Conservation (phyloP, 176 grass and related monocot species). For the Tillandsia fasciculata region DNA sequence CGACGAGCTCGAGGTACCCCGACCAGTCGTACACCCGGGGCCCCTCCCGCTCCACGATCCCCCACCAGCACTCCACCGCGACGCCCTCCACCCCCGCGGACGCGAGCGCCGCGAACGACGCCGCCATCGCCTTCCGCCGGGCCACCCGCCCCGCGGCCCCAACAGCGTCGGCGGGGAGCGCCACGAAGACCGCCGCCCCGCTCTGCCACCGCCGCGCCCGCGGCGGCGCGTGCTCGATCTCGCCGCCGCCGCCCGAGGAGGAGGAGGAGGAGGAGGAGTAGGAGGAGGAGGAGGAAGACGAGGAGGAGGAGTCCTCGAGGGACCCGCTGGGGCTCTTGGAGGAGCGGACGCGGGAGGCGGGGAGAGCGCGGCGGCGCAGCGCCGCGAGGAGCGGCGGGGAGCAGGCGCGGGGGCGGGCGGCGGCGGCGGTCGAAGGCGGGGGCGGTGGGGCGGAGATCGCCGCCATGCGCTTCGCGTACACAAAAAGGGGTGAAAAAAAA, state of each 20-base stretch:
- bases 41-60: constrained; percentile 45
- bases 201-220: constrained; percentile 19
- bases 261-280: background rate
- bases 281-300: too few species aligned
- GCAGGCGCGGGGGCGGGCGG: constrained; percentile 8
- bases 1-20: constrained; percentile 51
- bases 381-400: background rate
- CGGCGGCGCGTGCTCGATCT: constrained; percentile 38
- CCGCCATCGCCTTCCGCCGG: constrained; percentile 44
- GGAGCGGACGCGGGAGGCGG: constrained; percentile 16
- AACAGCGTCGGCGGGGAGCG: constrained; percentile 55
- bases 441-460: constrained; percentile 28
- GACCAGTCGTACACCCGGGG: constrained; percentile 57
- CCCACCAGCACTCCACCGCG: constrained; percentile 63
- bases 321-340: constrained; percentile 16
- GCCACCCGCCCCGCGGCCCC: constrained; percentile 34
- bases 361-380: constrained; percentile 8
- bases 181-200: constrained; percentile 43
- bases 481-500: background rate
- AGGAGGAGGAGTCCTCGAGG: constrained; percentile 3
- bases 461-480: constrained; percentile 30
- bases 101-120: constrained; percentile 53
- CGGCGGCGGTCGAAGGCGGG: constrained; percentile 15
- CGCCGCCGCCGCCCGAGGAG: constrained; percentile 25
- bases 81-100: constrained; percentile 47